Conservation (phyloP, 257 asterid genomes). For the Solanum commersonii region DNA sequence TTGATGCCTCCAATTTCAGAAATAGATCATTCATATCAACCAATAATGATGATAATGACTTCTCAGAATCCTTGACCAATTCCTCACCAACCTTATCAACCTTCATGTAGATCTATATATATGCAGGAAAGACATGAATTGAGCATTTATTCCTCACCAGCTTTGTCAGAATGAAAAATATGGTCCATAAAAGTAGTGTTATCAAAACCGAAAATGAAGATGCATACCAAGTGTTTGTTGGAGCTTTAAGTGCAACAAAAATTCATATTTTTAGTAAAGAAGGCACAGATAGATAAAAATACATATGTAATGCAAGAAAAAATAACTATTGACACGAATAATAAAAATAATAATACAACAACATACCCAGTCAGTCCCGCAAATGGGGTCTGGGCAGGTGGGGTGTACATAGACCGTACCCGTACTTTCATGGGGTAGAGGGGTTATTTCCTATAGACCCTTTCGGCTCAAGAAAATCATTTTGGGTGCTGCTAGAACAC, state of each 20-base stretch:
- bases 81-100: constrained; percentile 70
- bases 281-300: background rate
- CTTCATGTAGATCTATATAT: constrained; percentile 65
- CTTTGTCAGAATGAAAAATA: background rate
- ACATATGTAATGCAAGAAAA: background rate
- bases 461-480: background rate
- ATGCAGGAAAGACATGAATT: background rate
- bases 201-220: background rate
- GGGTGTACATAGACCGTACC: background rate
- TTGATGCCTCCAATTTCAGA: constrained; percentile 78
- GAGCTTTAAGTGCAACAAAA: background rate
- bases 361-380: background rate
- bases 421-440: background rate
- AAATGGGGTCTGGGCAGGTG: background rate
- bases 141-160: background rate
- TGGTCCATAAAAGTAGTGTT: background rate
- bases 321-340: background rate
- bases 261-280: background rate
- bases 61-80: constrained; percentile 61
- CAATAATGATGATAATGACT: constrained; percentile 55
- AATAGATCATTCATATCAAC: constrained; percentile 61
- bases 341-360: background rate
- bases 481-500: background rate
- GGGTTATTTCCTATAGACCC: background rate
- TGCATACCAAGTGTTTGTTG: background rate